phyloP scores from a whole-genome alignment of 345 rosid genomes.

The Sonneratia alba region DNA sequence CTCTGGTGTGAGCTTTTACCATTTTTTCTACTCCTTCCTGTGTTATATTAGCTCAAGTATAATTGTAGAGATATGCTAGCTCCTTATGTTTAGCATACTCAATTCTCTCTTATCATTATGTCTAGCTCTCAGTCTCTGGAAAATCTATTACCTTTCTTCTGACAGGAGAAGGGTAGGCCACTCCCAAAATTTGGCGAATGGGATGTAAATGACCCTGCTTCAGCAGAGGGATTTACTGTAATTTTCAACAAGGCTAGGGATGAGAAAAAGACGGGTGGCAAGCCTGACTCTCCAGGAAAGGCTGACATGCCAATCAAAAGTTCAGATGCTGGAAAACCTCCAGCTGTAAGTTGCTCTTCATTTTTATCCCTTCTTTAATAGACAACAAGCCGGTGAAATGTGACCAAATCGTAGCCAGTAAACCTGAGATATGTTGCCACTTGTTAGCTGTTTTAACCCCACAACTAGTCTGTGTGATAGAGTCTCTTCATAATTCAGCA shows the following conservation, averaged over 20 bases:
- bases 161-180: slow-evolving; percentile 60
- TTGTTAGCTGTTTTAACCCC: not conserved
- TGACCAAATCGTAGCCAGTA: too few relatives aligned
- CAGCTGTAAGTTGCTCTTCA: slow-evolving; percentile 44
- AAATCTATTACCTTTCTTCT: not conserved
- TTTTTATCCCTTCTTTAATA: not conserved
- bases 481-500: not conserved
- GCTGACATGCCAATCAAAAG: slow-evolving; percentile 38
- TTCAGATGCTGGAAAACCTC: slow-evolving; percentile 60
- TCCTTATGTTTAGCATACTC: not conserved
- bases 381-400: not conserved
- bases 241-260: slow-evolving; percentile 86
- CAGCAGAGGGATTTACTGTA: slow-evolving; percentile 89
- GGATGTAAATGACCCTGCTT: slow-evolving; percentile 81
- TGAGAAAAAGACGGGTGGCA: slow-evolving; percentile 77
- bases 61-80: not conserved
- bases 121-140: not conserved
- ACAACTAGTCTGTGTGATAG: not conserved
- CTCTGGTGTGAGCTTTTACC: not conserved
- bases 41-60: too few relatives aligned
- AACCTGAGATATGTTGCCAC: not conserved
- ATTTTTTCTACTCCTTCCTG: too few relatives aligned
- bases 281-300: slow-evolving; percentile 58
- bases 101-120: not conserved
- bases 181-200: slow-evolving; percentile 96